These are phyloP conservation scores for Cucumis variabilis DNA, from an alignment of 331 rosid species.

Conservation along the genomic window DNA sequence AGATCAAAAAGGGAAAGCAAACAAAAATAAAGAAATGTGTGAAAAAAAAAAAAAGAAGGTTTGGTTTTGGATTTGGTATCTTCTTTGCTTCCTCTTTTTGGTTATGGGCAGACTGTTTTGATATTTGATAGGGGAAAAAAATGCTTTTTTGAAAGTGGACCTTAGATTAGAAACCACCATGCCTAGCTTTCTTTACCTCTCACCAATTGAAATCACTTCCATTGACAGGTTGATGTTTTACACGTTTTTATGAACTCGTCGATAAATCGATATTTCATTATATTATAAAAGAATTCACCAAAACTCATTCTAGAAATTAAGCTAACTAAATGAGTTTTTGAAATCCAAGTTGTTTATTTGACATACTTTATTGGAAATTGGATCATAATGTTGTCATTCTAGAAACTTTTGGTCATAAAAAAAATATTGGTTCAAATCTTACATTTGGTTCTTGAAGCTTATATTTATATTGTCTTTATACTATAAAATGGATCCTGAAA, in stretches of 20 bases:
- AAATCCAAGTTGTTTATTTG: too few relatives aligned
- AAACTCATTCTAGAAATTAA: too few relatives aligned
- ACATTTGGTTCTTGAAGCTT: neutral
- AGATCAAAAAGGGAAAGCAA: neutral
- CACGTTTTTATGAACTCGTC: too few relatives aligned
- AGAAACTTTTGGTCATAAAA: neutral
- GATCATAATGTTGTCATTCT: neutral
- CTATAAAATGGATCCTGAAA: neutral
- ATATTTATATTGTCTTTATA: neutral
- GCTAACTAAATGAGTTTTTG: too few relatives aligned
- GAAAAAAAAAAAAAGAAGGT: neutral
- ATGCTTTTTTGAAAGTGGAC: neutral
- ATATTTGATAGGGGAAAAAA: conserved; percentile 4
- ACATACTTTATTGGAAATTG: neutral
- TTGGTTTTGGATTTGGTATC: conserved; percentile 15
- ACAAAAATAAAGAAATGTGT: neutral
- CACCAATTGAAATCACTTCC: neutral
- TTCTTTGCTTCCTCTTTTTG: neutral
- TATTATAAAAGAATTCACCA: too few relatives aligned
- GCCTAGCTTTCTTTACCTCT: conserved; percentile 12
- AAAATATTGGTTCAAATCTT: neutral
- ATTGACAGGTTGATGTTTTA: too few relatives aligned
- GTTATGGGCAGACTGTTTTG: conserved; percentile 18
- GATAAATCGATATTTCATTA: too few relatives aligned
- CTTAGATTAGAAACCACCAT: conserved; percentile 29